Conservation (phyloP, 306 rosid species). For the Vigna radiata region DNA sequence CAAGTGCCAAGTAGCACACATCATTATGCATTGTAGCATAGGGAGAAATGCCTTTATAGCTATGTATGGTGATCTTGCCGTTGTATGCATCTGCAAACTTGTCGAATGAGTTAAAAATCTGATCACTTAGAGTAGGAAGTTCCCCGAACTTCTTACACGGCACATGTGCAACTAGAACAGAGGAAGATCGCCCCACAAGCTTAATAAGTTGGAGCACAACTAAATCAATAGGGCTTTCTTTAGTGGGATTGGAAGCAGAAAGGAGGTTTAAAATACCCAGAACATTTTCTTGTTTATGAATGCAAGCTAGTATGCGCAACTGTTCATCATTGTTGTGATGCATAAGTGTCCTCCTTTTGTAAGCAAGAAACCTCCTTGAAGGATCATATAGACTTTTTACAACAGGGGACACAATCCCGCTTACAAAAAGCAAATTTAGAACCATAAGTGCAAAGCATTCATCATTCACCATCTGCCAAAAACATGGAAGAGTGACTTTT, state of each 20-base stretch:
- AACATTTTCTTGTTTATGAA: slow-evolving; percentile 62
- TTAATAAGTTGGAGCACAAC: slow-evolving; percentile 63
- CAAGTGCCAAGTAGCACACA: slow-evolving; percentile 74
- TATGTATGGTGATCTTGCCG: slow-evolving; percentile 48
- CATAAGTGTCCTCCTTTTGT: slow-evolving; percentile 65
- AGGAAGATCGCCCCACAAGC: slow-evolving; percentile 60
- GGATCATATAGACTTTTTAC: slow-evolving; percentile 64
- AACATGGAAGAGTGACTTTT: not conserved
- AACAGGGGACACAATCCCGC: slow-evolving; percentile 61
- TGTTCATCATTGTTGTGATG: slow-evolving; percentile 55
- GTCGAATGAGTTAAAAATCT: slow-evolving; percentile 57
- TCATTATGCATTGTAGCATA: slow-evolving; percentile 81
- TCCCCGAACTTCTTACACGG: slow-evolving; percentile 39
- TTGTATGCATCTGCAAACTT: slow-evolving; percentile 44
- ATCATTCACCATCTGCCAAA: slow-evolving; percentile 60
- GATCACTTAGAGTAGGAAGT: slow-evolving; percentile 45
- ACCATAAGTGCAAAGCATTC: slow-evolving; percentile 63
- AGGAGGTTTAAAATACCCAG: slow-evolving; percentile 60
- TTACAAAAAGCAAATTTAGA: slow-evolving; percentile 55
- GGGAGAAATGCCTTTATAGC: slow-evolving; percentile 70
- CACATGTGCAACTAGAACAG: slow-evolving; percentile 56
- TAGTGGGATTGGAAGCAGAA: slow-evolving; percentile 65
- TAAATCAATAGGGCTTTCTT: slow-evolving; percentile 49
- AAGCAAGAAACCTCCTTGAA: slow-evolving; percentile 64
- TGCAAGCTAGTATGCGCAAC: slow-evolving; percentile 65